These are phyloP conservation scores for Aspergillus nomiae DNA, from an alignment of 2,329 filamentous ascomycete species.

Conservation along the genomic window DNA sequence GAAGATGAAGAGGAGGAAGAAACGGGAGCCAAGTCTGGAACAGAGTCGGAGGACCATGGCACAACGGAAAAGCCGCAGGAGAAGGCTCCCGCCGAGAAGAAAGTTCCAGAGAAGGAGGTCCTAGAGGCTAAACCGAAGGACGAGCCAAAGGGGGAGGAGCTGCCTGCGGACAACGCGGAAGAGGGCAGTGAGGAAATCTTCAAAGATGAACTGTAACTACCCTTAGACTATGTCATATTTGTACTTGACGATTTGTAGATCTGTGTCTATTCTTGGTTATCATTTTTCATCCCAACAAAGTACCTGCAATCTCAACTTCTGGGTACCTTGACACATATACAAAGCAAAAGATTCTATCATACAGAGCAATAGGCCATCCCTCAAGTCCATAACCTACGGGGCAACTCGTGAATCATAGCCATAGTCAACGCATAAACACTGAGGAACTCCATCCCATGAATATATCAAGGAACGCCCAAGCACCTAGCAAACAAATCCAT, in stretches of 20 bases:
- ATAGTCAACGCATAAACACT: not conserved
- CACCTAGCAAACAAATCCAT: not conserved
- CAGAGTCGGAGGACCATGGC: conserved; percentile 14
- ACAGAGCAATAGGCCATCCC: not conserved
- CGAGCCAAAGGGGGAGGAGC: not conserved
- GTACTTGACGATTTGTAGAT: not conserved
- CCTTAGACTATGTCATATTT: not conserved
- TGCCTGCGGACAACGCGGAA: conserved; percentile 17
- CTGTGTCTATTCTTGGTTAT: not conserved
- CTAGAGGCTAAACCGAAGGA: conserved; percentile 4
- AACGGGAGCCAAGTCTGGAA: conserved; percentile 9
- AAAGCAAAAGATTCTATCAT: not conserved
- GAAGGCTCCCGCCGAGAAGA: conserved; percentile 13
- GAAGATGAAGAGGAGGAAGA: conserved; percentile 49
- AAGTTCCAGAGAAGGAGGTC: conserved; percentile 15
- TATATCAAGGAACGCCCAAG: no score
- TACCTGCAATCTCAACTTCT: not conserved
- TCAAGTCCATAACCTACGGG: not conserved
- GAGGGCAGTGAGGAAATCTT: conserved; percentile 43
- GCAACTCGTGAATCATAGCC: not conserved
- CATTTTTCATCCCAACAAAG: no score
- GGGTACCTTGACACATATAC: not conserved
- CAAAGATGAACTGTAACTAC: conserved; percentile 39
- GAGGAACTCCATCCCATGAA: no score
- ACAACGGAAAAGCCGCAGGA: not conserved